Percentiles rank a stretch among this genome's conserved stretches.
Conservation (phyloP, 768 basidiomycete species). For the Mycena polygramma region DNA sequence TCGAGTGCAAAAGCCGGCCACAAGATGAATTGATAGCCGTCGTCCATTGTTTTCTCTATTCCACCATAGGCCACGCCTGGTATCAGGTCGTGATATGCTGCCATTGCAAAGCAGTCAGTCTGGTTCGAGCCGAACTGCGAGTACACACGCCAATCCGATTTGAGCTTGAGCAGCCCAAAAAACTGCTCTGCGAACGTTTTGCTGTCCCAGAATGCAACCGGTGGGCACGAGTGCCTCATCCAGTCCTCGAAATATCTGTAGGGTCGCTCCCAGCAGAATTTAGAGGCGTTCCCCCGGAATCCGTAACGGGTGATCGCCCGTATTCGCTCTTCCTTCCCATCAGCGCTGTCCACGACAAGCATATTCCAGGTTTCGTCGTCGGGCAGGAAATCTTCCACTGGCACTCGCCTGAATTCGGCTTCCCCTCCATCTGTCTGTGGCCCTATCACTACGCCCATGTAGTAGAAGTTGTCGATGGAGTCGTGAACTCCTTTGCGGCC, state of each 20-base stretch:
- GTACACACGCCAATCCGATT: not conserved
- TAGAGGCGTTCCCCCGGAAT: not conserved
- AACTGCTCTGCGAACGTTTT: not conserved
- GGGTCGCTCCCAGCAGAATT: conserved; percentile 14
- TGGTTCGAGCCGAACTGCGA: not conserved
- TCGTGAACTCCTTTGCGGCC: no score
- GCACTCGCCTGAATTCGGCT: conserved; percentile 2
- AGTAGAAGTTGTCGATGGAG: not conserved
- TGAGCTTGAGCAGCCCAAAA: no score
- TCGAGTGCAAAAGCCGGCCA: conserved; percentile 10
- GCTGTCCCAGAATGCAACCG: not conserved
- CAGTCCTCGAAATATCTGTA: conserved; percentile 11
- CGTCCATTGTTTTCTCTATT: not conserved
- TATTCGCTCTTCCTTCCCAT: not conserved
- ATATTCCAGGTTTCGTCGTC: conserved; percentile 2
- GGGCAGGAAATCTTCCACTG: not conserved
- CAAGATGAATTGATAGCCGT: not conserved
- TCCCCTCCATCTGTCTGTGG: not conserved
- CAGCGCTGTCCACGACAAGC: not conserved
- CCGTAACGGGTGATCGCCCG: not conserved
- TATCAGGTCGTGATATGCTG: not conserved
- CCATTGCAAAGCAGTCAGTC: not conserved
- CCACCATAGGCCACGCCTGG: conserved; percentile 2
- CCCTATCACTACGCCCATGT: conserved; percentile 5
- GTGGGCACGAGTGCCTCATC: conserved; percentile 4